phyloP scores from a whole-genome alignment of 1,139 yeast genomes.

The Nematodospora anomalae region DNA sequence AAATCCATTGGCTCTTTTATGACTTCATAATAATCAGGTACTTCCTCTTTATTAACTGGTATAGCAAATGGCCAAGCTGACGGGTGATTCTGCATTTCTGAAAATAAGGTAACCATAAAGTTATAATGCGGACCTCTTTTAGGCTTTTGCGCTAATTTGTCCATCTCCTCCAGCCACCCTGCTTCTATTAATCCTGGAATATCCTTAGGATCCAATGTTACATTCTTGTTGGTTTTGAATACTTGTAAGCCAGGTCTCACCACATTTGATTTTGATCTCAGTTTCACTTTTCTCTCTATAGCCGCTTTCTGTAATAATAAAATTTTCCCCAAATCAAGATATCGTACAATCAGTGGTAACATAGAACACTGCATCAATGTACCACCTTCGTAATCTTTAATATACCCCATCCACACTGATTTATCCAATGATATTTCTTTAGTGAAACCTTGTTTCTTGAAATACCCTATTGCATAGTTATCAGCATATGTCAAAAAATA shows the following conservation, averaged over 20 bases:
- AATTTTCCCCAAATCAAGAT: slow-evolving; percentile 85
- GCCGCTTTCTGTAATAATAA: slow-evolving; percentile 88
- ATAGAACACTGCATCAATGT: slow-evolving; percentile 96
- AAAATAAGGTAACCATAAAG: slow-evolving; percentile 82
- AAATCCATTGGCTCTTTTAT: slow-evolving; percentile 99
- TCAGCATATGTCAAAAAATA: slow-evolving; percentile 96
- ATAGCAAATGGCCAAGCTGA: slow-evolving; percentile 98
- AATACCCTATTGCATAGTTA: slow-evolving; percentile 97
- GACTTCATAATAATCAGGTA: slow-evolving; percentile 93
- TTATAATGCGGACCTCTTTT: slow-evolving; percentile 94
- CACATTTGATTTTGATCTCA: slow-evolving; percentile 75
- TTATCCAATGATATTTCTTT: slow-evolving; percentile 87
- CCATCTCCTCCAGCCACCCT: slow-evolving; percentile 99
- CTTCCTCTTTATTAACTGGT: slow-evolving; percentile 92
- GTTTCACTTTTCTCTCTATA: slow-evolving; percentile 77
- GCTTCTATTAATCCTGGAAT: slow-evolving; percentile 90
- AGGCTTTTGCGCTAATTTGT: slow-evolving; percentile 91
- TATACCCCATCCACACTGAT: slow-evolving; percentile 95
- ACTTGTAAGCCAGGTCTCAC: slow-evolving; percentile 79
- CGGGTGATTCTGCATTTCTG: slow-evolving; percentile 90
- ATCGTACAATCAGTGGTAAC: slow-evolving; percentile 78
- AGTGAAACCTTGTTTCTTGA: slow-evolving; percentile 96
- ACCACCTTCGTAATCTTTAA: slow-evolving; percentile 98
- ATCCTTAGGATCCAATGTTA: slow-evolving; percentile 55
- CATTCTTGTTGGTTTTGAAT: slow-evolving; percentile 56